Evolutionary conservation across 441 rosid genomes (phyloP), one percentile per base, ranked within the genome.

Genomic region (Bocquillonia castaneifolia): DNA sequence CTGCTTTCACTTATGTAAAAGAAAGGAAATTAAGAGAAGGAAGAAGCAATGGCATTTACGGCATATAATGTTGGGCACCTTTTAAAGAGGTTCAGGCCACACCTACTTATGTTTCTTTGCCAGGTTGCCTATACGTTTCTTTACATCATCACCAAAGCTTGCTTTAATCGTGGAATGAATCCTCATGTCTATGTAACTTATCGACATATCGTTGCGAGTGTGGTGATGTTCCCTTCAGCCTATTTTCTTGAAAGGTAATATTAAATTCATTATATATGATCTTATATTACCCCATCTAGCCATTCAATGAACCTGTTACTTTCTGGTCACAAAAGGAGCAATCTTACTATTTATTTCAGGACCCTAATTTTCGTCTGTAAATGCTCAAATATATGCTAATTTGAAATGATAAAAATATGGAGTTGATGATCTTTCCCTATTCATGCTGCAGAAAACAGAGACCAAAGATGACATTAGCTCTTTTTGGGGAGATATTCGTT

Each of bases 101-200:
- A 83, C 59, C 67, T 88, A 45, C 72, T 88, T 7, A 88, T 88
- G 89, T 58, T 77, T 59, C 70, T 85, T 28, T 12, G 77, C 55
- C 88, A 86, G 60, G 6, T 82, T 31, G 86, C 80, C 51, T 86
- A 82, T 71, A 79, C 86, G 48, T 77, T 83, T 59, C 83, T 85
- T 20, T 88, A 85, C 64, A 71, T 85, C 47, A 78, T 86, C 64
- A 82, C 90, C 1, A 87, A 88, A 67, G 91, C 60, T 58, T 65
- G 69, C 10, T 58, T 64, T 53, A 50, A 71, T 6, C 74, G 81
- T 66, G 90, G 91, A 22, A 78, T 88, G 88, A 81, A 88, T 68
- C 91, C 89, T 69, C 84, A 88, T 64, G 88, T 86, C 70, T 81
- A 82, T 74, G 48, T 88, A 47, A 86, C 94, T 42, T 86, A 88